Evolutionary conservation across 2,329 filamentous ascomycete species (phyloP).

Genomic region (Eutypa lata): DNA sequence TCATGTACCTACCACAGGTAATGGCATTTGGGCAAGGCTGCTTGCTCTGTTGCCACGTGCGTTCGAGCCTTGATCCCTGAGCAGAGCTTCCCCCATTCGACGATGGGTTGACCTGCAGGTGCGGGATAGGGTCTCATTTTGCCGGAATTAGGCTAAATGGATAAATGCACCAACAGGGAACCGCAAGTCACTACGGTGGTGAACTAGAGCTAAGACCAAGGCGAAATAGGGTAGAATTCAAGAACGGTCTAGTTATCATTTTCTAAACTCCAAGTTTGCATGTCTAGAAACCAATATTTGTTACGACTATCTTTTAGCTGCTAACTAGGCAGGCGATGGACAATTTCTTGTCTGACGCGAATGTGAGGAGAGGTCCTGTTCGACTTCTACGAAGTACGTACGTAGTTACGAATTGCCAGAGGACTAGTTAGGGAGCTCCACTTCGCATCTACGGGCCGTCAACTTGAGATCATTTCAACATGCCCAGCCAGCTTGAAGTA

Average conservation of each 20-base stretch:
- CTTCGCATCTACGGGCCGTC: background rate
- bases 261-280: too few relatives aligned
- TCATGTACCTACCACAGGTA: background rate
- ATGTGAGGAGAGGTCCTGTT: too few relatives aligned
- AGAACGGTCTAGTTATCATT: too few relatives aligned
- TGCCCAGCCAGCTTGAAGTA: too few relatives aligned
- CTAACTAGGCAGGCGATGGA: too few relatives aligned
- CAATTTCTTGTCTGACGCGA: too few relatives aligned
- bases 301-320: too few relatives aligned
- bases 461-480: too few relatives aligned
- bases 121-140: conserved; percentile 7
- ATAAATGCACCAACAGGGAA: background rate
- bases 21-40: background rate
- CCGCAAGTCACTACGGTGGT: background rate
- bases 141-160: conserved; percentile 19
- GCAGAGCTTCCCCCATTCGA: background rate
- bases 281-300: too few relatives aligned
- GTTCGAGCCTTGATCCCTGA: background rate
- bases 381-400: too few relatives aligned
- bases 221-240: background rate
- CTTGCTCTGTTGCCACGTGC: background rate
- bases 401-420: too few relatives aligned
- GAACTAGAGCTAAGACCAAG: background rate
- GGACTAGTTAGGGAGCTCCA: too few relatives aligned
- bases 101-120: conserved; percentile 10